These are phyloP conservation scores for Zygosaccharomyces pseudobailii DNA, from an alignment of 1,139 yeast species.

Conservation along the genomic window DNA sequence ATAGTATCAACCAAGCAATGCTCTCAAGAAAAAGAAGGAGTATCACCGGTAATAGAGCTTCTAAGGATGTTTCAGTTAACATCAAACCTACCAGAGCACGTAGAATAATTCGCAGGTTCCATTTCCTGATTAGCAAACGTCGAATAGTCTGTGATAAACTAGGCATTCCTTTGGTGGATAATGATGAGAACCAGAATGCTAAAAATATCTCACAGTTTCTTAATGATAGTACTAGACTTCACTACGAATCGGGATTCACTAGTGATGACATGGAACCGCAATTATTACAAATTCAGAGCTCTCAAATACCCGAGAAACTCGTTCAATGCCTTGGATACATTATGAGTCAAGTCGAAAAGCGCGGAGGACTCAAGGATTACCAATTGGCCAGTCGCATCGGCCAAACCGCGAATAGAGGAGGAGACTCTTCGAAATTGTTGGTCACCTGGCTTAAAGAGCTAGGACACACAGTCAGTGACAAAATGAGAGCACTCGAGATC, in stretches of 20 bases:
- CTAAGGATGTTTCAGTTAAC: constrained; percentile 28
- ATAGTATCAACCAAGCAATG: constrained; percentile 11
- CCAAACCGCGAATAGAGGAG: constrained; percentile 72
- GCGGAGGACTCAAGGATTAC: constrained; percentile 71
- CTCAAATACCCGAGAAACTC: constrained; percentile 15
- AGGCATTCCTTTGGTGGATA: constrained; percentile 14
- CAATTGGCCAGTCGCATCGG: constrained; percentile 89
- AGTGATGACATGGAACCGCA: constrained; percentile 13
- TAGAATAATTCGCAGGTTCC: constrained; percentile 63
- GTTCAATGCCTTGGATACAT: constrained; percentile 44
- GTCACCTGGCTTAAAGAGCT: constrained; percentile 59
- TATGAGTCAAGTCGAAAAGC: constrained; percentile 52
- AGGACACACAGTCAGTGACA: constrained; percentile 12
- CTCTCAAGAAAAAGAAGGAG: constrained; percentile 22
- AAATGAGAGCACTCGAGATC: constrained; percentile 60
- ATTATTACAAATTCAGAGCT: constrained; percentile 14
- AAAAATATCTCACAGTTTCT: constrained; percentile 15
- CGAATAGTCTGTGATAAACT: constrained; percentile 37
- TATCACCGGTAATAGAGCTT: constrained; percentile 38
- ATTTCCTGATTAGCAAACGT: constrained; percentile 52
- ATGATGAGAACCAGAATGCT: constrained; percentile 28
- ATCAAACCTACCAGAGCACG: constrained; percentile 67
- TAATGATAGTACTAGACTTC: neutral
- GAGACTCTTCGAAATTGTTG: constrained; percentile 78
- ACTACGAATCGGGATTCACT: neutral